phyloP scores from a whole-genome alignment of 1,284 basidiomycete genomes.

The Tilletia indica region DNA sequence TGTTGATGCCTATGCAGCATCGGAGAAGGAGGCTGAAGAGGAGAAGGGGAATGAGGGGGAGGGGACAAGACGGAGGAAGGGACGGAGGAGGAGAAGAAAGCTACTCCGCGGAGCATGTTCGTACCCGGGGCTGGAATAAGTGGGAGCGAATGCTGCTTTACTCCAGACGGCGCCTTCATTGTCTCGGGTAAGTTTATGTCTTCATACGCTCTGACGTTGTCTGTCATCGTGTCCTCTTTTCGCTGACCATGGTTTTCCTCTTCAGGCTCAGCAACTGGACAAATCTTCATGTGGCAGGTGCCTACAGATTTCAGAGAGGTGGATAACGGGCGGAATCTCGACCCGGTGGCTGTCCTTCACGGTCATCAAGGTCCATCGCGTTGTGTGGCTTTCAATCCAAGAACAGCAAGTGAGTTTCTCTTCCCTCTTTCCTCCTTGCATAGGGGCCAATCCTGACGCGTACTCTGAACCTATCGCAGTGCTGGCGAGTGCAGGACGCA shows the following conservation, averaged over 20 bases:
- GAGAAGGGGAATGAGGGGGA: constrained; percentile 28
- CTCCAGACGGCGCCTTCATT: constrained; percentile 49
- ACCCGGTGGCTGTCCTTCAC: constrained; percentile 28
- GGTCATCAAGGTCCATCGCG: constrained; percentile 40
- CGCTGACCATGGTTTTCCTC: constrained; percentile 4
- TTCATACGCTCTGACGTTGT: background rate
- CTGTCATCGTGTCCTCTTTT: background rate
- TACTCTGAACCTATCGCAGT: constrained; percentile 27
- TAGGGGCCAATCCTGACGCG: too few species aligned
- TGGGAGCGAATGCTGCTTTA: constrained; percentile 49
- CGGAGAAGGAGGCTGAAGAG: constrained; percentile 21
- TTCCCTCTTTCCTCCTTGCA: too few species aligned
- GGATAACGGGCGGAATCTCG: constrained; percentile 22
- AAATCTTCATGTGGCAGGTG: constrained; percentile 35
- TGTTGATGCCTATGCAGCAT: constrained; percentile 5
- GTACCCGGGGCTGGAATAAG: constrained; percentile 49
- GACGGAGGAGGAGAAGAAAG: constrained; percentile 18
- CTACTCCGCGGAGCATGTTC: constrained; percentile 30
- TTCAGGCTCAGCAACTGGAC: constrained; percentile 22
- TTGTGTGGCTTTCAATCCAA: constrained; percentile 48
- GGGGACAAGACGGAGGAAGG: constrained; percentile 21
- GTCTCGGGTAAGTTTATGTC: constrained; percentile 34
- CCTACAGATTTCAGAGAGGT: constrained; percentile 26
- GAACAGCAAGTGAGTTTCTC: constrained; percentile 42
- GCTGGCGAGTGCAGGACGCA: constrained; percentile 39